Percentiles rank a stretch among this genome's conserved stretches.
phyloP scores from a whole-genome alignment of 2,329 filamentous ascomycete genomes.

The Alternaria metachromatica region DNA sequence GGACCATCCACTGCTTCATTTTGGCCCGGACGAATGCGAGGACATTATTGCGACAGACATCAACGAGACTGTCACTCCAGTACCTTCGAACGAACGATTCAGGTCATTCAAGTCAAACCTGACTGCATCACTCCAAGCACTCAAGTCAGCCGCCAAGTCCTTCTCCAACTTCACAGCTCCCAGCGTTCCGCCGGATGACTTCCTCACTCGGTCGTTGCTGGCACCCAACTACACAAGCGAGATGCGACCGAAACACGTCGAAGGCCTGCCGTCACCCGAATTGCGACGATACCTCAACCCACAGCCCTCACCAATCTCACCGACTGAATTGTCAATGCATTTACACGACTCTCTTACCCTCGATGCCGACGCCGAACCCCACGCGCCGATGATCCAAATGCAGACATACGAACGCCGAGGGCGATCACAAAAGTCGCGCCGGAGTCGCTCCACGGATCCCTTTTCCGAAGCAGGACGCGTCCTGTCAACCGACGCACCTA shows the following conservation, averaged over 20 bases:
- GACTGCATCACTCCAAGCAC: conserved; percentile 66
- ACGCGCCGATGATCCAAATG: conserved; percentile 66
- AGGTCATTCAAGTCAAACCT: conserved; percentile 68
- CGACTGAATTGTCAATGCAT: conserved; percentile 49
- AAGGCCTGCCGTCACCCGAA: conserved; percentile 62
- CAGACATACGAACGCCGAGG: conserved; percentile 62
- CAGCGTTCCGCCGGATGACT: conserved; percentile 63
- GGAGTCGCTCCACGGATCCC: conserved; percentile 41
- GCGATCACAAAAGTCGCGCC: conserved; percentile 36
- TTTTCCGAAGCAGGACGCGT: conserved; percentile 54
- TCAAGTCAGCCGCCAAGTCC: conserved; percentile 67
- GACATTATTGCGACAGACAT: conserved; percentile 41
- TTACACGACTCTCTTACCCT: conserved; percentile 48
- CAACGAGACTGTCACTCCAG: conserved; percentile 27
- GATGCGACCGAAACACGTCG: conserved; percentile 62
- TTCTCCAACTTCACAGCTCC: conserved; percentile 65
- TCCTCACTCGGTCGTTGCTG: conserved; percentile 66
- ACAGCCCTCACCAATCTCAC: conserved; percentile 49
- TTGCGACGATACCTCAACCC: conserved; percentile 68
- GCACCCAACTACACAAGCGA: conserved; percentile 66
- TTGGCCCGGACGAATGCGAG: conserved; percentile 42
- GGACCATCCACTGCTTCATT: conserved; percentile 64
- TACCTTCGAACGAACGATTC: conserved; percentile 43
- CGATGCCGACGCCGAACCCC: conserved; percentile 45
- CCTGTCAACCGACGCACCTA: conserved; percentile 47